Evolutionary conservation across 352 stramenopile species (phyloP).

Genomic region (Globisporangium lucens): DNA sequence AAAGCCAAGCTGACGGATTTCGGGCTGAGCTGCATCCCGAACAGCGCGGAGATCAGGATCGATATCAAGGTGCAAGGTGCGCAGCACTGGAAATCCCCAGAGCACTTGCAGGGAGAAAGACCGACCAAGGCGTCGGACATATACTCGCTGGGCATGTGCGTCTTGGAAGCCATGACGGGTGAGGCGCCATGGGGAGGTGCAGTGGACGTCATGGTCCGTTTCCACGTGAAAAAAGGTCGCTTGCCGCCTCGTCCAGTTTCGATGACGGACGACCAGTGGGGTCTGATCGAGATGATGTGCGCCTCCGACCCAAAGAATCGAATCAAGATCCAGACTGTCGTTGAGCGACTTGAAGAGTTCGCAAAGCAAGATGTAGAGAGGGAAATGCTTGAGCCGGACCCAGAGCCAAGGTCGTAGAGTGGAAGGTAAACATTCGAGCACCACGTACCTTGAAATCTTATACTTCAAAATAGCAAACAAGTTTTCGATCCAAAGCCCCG

Average conservation of each 20-base stretch:
- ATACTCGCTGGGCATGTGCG: conserved; percentile 22
- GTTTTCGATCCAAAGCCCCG: not conserved
- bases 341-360: conserved; percentile 7
- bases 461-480: no score
- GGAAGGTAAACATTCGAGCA: not conserved
- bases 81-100: conserved; percentile 14
- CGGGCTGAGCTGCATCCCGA: conserved; percentile 17
- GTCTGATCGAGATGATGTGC: conserved; percentile 13
- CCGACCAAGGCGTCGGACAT: conserved; percentile 15
- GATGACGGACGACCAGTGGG: conserved; percentile 11
- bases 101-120: conserved; percentile 7
- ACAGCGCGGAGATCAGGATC: conserved; percentile 9
- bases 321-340: conserved; percentile 10
- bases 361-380: not conserved
- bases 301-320: conserved; percentile 2
- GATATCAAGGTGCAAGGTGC: conserved; percentile 4
- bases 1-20: conserved; percentile 25
- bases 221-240: conserved; percentile 2
- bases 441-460: no score
- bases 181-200: conserved; percentile 16
- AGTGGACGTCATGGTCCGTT: conserved; percentile 7
- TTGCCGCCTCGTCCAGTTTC: conserved; percentile 1
- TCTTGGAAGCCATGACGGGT: conserved; percentile 19
- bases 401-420: not conserved
- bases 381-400: not conserved